Conservation (phyloP, 176 grass and related monocot genomes). For the Aegilops sharonensis region DNA sequence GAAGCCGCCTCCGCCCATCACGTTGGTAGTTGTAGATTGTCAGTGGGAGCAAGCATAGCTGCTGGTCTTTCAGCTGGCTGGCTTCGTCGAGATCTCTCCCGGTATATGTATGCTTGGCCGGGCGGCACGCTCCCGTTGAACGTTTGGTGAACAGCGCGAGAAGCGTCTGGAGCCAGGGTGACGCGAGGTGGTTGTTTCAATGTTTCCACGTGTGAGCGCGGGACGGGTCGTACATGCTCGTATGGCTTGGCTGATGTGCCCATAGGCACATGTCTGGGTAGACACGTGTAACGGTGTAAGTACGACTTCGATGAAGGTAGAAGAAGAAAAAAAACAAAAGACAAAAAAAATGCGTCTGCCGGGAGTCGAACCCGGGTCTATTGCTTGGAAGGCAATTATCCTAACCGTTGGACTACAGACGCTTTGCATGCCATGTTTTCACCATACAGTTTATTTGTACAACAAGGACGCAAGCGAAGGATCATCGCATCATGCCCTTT, state of each 20-base stretch:
- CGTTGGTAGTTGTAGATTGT: not conserved
- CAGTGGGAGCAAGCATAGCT: not conserved
- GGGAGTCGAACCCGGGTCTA: slow-evolving; percentile 95
- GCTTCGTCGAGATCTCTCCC: not conserved
- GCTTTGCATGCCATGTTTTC: fast-evolving
- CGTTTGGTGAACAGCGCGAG: not conserved
- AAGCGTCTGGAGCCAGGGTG: too few species aligned
- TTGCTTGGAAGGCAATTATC: slow-evolving; percentile 99
- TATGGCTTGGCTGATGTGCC: too few species aligned
- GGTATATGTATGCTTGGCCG: not conserved
- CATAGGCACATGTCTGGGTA: too few species aligned
- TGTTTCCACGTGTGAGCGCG: too few species aligned
- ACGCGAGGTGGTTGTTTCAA: too few species aligned
- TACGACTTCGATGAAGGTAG: too few species aligned
- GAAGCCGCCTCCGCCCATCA: not conserved
- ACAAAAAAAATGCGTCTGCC: slow-evolving; percentile 42
- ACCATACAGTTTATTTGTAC: fast-evolving
- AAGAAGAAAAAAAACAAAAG: too few species aligned
- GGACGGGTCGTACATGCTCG: too few species aligned
- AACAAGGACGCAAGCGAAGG: not conserved
- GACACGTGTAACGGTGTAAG: too few species aligned
- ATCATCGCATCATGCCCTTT: too few species aligned
- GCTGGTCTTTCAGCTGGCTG: not conserved
- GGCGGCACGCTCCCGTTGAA: not conserved
- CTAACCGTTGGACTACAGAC: slow-evolving; percentile 99